phyloP scores from a whole-genome alignment of 345 rosid genomes.

The Citrus inodora region DNA sequence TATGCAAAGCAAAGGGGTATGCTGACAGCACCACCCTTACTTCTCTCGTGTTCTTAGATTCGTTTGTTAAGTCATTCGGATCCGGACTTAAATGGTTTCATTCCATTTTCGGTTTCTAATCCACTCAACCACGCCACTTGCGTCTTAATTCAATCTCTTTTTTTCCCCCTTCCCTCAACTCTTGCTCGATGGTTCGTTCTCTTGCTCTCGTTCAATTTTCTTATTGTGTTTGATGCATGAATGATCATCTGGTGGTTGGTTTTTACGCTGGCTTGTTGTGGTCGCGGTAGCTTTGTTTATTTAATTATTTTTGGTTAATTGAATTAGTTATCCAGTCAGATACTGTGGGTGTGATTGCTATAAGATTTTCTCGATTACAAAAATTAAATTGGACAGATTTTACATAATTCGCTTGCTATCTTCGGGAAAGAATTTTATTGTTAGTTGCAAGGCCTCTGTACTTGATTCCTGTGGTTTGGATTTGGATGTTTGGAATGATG shows the following conservation, averaged over 20 bases:
- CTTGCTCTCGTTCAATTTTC: not conserved
- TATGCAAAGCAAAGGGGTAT: not conserved
- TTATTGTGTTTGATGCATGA: not conserved
- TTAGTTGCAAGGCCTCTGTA: not conserved
- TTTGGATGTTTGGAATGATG: not conserved
- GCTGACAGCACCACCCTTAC: not conserved
- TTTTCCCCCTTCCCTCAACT: not conserved
- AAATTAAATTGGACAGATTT: not conserved
- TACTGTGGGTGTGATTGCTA: not conserved
- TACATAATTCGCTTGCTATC: not conserved
- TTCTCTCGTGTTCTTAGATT: conserved; percentile 10
- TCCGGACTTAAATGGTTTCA: conserved; percentile 1
- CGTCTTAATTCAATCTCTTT: not conserved
- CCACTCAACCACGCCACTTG: not conserved
- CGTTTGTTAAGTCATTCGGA: not conserved
- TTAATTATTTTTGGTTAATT: not conserved
- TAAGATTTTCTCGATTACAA: not conserved
- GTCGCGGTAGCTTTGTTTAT: too few relatives aligned
- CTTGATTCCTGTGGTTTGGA: not conserved
- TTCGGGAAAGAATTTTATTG: not conserved
- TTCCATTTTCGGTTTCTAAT: conserved; percentile 3
- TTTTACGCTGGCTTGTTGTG: not conserved
- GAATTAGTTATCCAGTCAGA: not conserved
- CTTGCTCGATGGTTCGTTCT: conserved; percentile 28
- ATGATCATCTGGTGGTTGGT: not conserved